Base-by-base conservation (phyloP, 1,139 yeast genomes). In the Yamadazyma taylorii region DNA sequence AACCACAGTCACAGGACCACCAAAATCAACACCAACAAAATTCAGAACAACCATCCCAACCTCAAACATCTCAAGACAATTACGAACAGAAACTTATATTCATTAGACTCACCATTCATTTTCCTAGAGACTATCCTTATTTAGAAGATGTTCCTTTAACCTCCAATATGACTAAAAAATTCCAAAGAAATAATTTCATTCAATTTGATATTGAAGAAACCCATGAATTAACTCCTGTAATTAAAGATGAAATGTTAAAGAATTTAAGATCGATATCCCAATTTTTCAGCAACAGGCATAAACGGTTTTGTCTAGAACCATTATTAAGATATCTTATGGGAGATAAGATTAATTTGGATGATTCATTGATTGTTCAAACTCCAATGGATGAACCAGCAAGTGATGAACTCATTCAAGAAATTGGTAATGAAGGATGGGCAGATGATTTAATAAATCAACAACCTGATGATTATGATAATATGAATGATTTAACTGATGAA, bases 261-360 rank as follows among this genome's bases (percentile, higher is more conserved):
- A 72, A 68, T 22, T 61, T 90, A 31, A 63, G 66, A 28, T 75
- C 75, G 27, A 83, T 90, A 14, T 68, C 89, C 0, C 59, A 60
- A 2, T 75, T 73, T 40, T 81, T 78, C 49, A 68, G 90, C 0
- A 69, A 74, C 25, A 70, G 71, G 34, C 63, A 66, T 40, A 78
- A 79, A 23, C 65, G 70, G 42, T 88, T 81, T 48, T 87, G 96
- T 47, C 64, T 92, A 21, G 97, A 92, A 52, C 81, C 87, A 0
- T 81, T 95, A 48, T 62, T 92, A 40, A 61, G 96, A 35, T 84
- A 71, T 51, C 66, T 92, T 4, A 68, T 89, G 66, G 98, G 98
- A 1, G 97, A 90, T 46, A 77, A 80, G 39, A 71, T 88, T 3
- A 78, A 76, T 21, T 53, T 85, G 17, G 60, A 63, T 28, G 75